Percentiles rank a stretch among this genome's conserved stretches.
Evolutionary conservation across 2,329 filamentous ascomycete genomes (phyloP).

Genomic region (Arthroderma sp.): DNA sequence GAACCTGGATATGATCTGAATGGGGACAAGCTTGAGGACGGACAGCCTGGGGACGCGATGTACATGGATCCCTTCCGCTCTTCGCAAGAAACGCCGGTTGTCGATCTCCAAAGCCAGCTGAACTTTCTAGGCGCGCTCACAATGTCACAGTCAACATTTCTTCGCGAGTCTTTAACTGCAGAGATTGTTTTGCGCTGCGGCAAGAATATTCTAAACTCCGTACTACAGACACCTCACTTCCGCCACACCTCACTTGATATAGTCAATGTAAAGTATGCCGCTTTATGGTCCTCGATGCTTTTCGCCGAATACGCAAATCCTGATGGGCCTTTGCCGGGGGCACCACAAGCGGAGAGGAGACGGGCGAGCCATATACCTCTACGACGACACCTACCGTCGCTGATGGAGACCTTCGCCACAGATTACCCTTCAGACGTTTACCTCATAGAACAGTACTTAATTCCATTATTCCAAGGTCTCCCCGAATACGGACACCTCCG

Average conservation of each 20-base stretch:
- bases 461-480: conserved; percentile 44
- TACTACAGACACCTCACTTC: conserved; percentile 39
- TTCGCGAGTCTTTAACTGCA: conserved; percentile 50
- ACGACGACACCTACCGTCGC: conserved; percentile 49
- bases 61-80: conserved; percentile 73
- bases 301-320: conserved; percentile 27
- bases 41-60: conserved; percentile 42
- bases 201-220: conserved; percentile 66
- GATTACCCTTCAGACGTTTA: conserved; percentile 59
- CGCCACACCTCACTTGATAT: conserved; percentile 36
- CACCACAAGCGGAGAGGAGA: conserved; percentile 12
- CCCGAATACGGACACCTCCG: conserved; percentile 42
- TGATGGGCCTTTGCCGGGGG: conserved; percentile 3
- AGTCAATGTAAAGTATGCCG: conserved; percentile 54
- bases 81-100: conserved; percentile 50
- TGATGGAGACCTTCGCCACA: conserved; percentile 51
- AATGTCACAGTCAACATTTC: conserved; percentile 35
- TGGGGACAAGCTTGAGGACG: conserved; percentile 22
- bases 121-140: conserved; percentile 35
- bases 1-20: conserved; percentile 49
- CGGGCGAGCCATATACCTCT: conserved; percentile 36
- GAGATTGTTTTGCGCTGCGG: conserved; percentile 63
- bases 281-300: conserved; percentile 57
- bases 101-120: conserved; percentile 48
- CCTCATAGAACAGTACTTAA: conserved; percentile 55